These are phyloP conservation scores for Penicillium thymicola DNA, from an alignment of 2,329 filamentous ascomycete species.

Conservation along the genomic window DNA sequence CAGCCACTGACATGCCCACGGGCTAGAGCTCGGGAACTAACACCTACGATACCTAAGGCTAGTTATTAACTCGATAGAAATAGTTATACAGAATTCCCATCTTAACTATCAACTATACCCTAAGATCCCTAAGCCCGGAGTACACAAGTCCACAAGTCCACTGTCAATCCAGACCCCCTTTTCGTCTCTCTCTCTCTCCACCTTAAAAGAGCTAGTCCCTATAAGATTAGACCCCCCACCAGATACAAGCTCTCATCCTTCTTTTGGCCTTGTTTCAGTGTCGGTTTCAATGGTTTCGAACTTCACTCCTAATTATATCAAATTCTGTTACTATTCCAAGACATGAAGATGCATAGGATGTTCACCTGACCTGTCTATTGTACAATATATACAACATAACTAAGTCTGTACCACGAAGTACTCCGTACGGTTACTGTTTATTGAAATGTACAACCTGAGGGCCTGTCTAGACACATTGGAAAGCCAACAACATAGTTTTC, in stretches of 20 bases:
- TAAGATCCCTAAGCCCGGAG: background rate
- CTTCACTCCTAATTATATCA: background rate
- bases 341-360: background rate
- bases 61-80: background rate
- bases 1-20: constrained; percentile 8
- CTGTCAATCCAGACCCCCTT: background rate
- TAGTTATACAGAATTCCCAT: background rate
- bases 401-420: background rate
- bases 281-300: background rate
- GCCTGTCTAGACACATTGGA: background rate
- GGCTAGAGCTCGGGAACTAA: background rate
- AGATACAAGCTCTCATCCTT: background rate
- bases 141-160: background rate
- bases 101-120: background rate
- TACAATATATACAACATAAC: background rate
- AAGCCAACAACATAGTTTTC: background rate
- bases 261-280: background rate
- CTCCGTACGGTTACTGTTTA: background rate
- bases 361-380: background rate
- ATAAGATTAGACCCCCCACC: background rate
- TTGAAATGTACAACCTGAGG: background rate
- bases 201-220: background rate
- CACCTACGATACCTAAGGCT: background rate
- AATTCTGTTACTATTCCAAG: background rate
- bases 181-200: background rate